Evolutionary conservation across 257 asterid species (phyloP).

Genomic region (Solanum sitiens): DNA sequence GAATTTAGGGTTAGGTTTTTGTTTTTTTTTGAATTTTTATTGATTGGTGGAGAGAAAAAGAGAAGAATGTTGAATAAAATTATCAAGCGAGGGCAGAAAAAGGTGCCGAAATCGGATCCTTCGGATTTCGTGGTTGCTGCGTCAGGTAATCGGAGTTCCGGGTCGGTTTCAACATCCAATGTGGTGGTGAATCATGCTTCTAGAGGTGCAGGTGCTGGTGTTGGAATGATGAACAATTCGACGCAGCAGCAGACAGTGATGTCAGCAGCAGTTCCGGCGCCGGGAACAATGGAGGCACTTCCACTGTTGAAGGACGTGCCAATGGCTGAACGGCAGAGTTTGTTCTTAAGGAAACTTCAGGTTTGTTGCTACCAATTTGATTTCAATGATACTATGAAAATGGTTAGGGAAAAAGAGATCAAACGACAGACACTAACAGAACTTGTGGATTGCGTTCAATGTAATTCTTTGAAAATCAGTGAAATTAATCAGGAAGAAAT

Average conservation of each 20-base stretch:
- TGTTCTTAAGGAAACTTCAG: slow-evolving; percentile 49
- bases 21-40: background rate
- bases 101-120: background rate
- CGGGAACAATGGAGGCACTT: slow-evolving; percentile 37
- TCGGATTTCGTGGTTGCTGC: background rate
- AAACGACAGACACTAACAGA: slow-evolving; percentile 56
- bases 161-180: background rate
- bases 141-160: background rate
- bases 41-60: background rate
- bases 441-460: slow-evolving; percentile 62
- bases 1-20: background rate
- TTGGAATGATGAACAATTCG: background rate
- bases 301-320: slow-evolving; percentile 58
- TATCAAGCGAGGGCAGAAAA: background rate
- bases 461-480: slow-evolving; percentile 37
- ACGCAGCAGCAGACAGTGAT: background rate
- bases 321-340: slow-evolving; percentile 45
- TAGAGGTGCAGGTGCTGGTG: background rate
- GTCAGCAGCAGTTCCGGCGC: slow-evolving; percentile 10
- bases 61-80: background rate
- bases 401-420: slow-evolving; percentile 60
- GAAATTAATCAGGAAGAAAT: slow-evolving; percentile 65
- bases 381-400: slow-evolving; percentile 39
- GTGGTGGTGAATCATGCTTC: background rate
- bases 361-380: slow-evolving; percentile 51